Percentiles rank a stretch among this genome's conserved stretches.
Conservation (phyloP, 257 asterid genomes). For the Lantana camara region DNA sequence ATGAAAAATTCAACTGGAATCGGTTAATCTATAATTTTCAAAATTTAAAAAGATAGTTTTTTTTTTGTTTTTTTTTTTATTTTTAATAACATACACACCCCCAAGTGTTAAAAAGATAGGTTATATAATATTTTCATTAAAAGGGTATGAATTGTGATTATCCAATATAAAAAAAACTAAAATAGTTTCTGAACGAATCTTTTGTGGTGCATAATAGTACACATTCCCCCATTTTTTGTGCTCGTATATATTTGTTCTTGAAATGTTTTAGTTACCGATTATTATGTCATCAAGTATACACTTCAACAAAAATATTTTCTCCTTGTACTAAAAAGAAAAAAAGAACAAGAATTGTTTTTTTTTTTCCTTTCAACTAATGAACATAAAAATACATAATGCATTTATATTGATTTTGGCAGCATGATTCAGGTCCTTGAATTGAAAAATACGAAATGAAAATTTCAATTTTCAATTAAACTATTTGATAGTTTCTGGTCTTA, state of each 20-base stretch:
- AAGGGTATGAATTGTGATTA: too few species aligned
- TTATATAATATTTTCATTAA: too few species aligned
- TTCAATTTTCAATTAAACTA: neutral
- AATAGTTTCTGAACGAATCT: too few species aligned
- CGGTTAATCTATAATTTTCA: too few species aligned
- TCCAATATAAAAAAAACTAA: too few species aligned
- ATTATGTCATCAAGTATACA: neutral
- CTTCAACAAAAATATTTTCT: slow-evolving; percentile 10
- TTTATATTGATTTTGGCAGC: slow-evolving; percentile 24
- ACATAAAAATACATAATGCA: neutral
- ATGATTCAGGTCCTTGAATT: slow-evolving; percentile 27
- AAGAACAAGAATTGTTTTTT: neutral
- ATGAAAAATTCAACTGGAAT: too few species aligned
- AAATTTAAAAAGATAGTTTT: too few species aligned
- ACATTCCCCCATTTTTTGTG: neutral
- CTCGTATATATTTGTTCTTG: neutral
- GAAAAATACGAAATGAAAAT: neutral
- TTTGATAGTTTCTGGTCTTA: too few species aligned
- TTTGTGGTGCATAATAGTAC: neutral
- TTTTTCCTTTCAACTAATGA: too few species aligned
- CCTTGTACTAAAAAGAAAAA: slow-evolving; percentile 1
- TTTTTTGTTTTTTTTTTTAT: too few species aligned
- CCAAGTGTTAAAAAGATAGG: too few species aligned
- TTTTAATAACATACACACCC: too few species aligned
- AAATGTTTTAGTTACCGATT: neutral